Evolutionary conservation across 768 basidiomycete genomes (phyloP).

Genomic region (Boletus rufocinnamomeus): DNA sequence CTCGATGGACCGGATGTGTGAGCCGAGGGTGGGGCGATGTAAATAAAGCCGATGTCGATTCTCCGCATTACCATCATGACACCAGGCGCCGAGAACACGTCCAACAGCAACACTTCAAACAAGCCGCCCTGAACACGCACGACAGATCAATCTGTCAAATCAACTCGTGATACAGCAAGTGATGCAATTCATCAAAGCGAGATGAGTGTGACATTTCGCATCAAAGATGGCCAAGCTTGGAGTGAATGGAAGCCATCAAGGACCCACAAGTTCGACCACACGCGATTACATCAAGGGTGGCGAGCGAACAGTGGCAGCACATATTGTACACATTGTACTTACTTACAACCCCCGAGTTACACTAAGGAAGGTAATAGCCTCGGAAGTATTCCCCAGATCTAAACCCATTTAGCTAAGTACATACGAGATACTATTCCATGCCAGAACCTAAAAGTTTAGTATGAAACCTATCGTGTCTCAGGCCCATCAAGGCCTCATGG

Average conservation of each 20-base stretch:
- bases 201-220: not conserved
- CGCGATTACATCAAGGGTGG: no score
- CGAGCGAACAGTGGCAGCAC: no score
- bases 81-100: not conserved
- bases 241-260: not conserved
- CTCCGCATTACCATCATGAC: not conserved
- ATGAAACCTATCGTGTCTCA: not conserved
- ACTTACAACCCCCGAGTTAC: no score
- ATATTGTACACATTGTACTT: no score
- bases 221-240: not conserved
- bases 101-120: no score
- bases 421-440: not conserved
- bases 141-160: not conserved
- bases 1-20: no score
- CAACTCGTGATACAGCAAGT: not conserved
- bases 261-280: not conserved
- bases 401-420: not conserved
- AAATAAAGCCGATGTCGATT: not conserved
- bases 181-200: not conserved
- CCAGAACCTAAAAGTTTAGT: not conserved
- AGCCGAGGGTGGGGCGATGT: no score
- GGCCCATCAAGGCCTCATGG: not conserved
- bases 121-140: no score
- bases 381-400: not conserved
- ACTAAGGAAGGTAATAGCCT: not conserved